Evolutionary conservation across 2,329 filamentous ascomycete genomes (phyloP), one percentile per base, ranked within the genome.

Genomic region (Aspergillus carbonarius): DNA sequence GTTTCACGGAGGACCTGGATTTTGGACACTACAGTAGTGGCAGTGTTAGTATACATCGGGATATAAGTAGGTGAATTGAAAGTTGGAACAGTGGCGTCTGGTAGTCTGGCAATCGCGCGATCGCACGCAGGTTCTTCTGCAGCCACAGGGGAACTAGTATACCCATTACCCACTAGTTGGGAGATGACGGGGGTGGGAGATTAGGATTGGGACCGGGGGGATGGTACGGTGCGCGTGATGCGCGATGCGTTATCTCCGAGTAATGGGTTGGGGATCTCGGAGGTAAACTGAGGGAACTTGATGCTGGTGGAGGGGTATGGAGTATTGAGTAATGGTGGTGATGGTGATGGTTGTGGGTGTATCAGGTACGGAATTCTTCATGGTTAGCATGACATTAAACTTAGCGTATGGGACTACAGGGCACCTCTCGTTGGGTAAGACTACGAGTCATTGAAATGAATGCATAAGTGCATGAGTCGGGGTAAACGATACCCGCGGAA

Each of bases 101-200:
- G 30, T 32, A 32, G 30, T 32, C 30, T 32, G 30, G 30, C 9
- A 32, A 30, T 59, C 15, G 55, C 54, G 54, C 58, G 50, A 35
- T 54, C 54, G 52, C 57, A 59, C 53, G 59, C 59, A 39, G 57
- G 57, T 47, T 56, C 53, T 42, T 57, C 57, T 60, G 56, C 59
- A 58, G 51, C 57, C 37, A 47, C 40, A 23, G 47, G 17, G 34
- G 15, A 6, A 46, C 37, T 39, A 34, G 27, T 23, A 10, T 40
- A 32, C 5, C 5, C 23, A 23, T 23, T 23, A 5, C 23, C 23
- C 23, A 39, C 51, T 17, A n/a, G 10, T 27, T 30, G 23, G 44
- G 27, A 17, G 25, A 17, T 30, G n/a, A 12, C 23, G 5, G 42
- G 23, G 23, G 23, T 25, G 15, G 35, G 35, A 6, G 37, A 8